phyloP scores from a whole-genome alignment of 116 monocot genomes.

The Thalassia testudinum region DNA sequence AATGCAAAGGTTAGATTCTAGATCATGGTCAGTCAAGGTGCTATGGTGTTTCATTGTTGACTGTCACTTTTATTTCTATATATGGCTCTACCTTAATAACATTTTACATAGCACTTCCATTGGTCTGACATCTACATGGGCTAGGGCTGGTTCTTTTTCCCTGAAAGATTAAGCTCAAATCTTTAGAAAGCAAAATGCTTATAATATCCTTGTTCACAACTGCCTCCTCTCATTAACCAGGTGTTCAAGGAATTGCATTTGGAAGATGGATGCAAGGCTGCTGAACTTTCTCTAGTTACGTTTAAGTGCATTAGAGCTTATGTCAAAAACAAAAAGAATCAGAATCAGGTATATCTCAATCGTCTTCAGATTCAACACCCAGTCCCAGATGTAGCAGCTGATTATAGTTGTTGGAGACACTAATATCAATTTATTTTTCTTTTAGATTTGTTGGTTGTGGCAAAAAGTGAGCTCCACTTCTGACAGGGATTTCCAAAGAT shows the following conservation, averaged over 20 bases:
- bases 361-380: not conserved
- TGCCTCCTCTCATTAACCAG: constrained; percentile 15
- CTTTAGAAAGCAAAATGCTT: not conserved
- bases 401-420: no score
- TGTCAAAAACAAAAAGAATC: constrained; percentile 94
- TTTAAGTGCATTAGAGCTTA: constrained; percentile 97
- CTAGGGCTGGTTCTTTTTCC: no score
- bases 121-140: no score
- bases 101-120: no score
- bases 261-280: constrained; percentile 37
- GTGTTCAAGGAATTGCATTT: constrained; percentile 68
- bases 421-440: not conserved
- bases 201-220: not conserved
- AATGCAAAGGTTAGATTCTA: no score
- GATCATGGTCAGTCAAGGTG: no score
- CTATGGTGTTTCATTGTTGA: no score
- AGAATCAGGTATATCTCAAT: constrained; percentile 57
- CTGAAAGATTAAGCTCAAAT: no score
- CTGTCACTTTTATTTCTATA: no score
- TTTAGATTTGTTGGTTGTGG: constrained; percentile 92
- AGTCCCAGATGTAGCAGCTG: not conserved
- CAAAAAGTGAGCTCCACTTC: constrained; percentile 71
- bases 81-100: no score
- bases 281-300: constrained; percentile 68
- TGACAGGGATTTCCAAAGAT: constrained; percentile 76